These are phyloP conservation scores for Phytophthora podocarpi DNA, from an alignment of 352 stramenopile genomes.

Conservation along the genomic window DNA sequence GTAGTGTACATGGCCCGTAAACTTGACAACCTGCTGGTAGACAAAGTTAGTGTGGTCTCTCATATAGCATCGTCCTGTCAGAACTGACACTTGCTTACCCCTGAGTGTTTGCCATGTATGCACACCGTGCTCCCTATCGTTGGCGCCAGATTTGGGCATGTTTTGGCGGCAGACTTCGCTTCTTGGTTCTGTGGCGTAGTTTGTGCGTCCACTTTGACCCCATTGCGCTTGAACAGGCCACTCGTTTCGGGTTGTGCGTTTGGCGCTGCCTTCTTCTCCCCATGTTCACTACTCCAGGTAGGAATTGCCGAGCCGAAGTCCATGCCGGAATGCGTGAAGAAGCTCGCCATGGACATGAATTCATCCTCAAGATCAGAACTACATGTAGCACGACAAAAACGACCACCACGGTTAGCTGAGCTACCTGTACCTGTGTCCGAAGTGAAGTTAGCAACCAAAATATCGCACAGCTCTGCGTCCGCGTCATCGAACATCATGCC, in stretches of 20 bases:
- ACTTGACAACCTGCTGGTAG: constrained; percentile 53
- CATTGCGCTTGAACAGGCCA: too few relatives aligned
- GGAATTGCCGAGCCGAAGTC: constrained; percentile 20
- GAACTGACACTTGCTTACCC: too few relatives aligned
- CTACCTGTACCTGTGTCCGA: too few relatives aligned
- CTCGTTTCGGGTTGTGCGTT: too few relatives aligned
- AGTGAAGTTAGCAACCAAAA: not conserved
- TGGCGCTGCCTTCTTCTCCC: not conserved
- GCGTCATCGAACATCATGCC: constrained; percentile 26
- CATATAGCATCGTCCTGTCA: too few relatives aligned
- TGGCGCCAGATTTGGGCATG: not conserved
- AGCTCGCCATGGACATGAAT: constrained; percentile 52
- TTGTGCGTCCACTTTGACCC: too few relatives aligned
- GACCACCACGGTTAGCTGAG: too few relatives aligned
- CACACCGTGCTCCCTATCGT: constrained; percentile 38
- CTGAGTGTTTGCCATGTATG: constrained; percentile 45
- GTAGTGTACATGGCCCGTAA: constrained; percentile 71
- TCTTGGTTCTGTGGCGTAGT: not conserved
- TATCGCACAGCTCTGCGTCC: constrained; percentile 8
- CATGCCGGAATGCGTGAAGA: constrained; percentile 30
- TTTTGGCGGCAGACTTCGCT: not conserved
- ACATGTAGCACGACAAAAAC: constrained; percentile 3
- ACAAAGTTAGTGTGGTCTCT: not conserved
- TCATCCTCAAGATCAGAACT: constrained; percentile 45
- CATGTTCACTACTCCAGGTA: not conserved